A percentile compares a stretch with the other conserved stretches of the same genome.
phyloP scores from a whole-genome alignment of 2,329 filamentous ascomycete genomes.

The Ceratocystis papillata region DNA sequence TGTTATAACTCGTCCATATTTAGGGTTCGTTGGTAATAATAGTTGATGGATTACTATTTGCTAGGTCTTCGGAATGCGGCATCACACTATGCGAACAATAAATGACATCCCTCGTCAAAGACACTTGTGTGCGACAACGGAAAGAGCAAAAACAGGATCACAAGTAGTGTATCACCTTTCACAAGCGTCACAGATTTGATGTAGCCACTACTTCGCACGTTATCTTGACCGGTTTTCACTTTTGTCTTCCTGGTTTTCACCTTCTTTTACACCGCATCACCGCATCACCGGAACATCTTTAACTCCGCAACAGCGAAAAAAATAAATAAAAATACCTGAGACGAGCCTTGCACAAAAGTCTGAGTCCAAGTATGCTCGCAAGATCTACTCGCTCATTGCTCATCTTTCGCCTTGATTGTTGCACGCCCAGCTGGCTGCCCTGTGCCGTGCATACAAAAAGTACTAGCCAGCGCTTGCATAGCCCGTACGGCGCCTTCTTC shows the following conservation, averaged over 20 bases:
- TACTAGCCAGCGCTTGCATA: slow-evolving; percentile 8
- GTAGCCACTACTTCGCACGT: neutral
- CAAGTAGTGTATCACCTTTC: neutral
- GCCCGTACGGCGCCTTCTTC: neutral
- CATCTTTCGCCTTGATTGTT: slow-evolving; percentile 6
- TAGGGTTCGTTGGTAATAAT: slow-evolving; percentile 2
- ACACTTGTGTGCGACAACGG: slow-evolving; percentile 3
- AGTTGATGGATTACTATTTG: slow-evolving; percentile 4
- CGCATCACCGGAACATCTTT: neutral
- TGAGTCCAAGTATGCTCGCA: neutral
- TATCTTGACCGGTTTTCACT: neutral
- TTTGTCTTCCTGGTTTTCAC: neutral
- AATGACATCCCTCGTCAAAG: neutral
- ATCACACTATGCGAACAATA: slow-evolving; percentile 3
- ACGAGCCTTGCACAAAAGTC: neutral
- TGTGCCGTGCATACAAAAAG: slow-evolving; percentile 10
- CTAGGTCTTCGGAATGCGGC: slow-evolving; percentile 9
- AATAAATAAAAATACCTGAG: neutral
- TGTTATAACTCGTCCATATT: neutral
- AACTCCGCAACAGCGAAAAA: neutral
- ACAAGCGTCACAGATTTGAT: neutral
- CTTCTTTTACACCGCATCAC: neutral
- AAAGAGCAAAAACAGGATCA: neutral
- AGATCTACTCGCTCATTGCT: neutral
- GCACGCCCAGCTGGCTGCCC: slow-evolving; percentile 5